Evolutionary conservation across 805 yeast genomes (phyloP).

Genomic region (Candida vaughaniae): DNA sequence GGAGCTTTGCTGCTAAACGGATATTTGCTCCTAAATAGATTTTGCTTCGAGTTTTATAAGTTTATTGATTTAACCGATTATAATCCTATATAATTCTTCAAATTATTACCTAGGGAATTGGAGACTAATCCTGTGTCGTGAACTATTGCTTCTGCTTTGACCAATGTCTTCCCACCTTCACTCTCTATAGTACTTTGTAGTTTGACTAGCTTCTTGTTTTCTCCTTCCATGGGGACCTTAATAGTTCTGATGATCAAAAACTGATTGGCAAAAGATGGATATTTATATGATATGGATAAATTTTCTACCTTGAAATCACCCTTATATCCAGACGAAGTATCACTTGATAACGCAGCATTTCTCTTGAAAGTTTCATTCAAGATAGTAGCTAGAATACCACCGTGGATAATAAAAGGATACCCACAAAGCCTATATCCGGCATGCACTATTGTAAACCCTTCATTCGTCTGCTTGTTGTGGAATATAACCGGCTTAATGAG

Average conservation of each 20-base stretch:
- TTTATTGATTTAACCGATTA: no score
- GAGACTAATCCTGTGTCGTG: conserved; percentile 28
- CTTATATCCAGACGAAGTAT: conserved; percentile 33
- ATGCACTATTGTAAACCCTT: conserved; percentile 68
- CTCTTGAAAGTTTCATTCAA: conserved; percentile 74
- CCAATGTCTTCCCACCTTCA: conserved; percentile 53
- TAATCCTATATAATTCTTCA: no score
- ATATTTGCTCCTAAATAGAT: no score
- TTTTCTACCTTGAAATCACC: conserved; percentile 50
- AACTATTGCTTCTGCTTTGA: conserved; percentile 54
- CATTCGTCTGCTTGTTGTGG: conserved; percentile 52
- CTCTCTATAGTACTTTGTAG: conserved; percentile 56
- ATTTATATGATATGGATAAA: conserved; percentile 53
- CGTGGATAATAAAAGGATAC: conserved; percentile 84
- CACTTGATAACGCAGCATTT: conserved; percentile 41
- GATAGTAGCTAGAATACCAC: conserved; percentile 81
- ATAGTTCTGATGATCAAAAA: conserved; percentile 64
- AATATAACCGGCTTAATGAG: conserved; percentile 71
- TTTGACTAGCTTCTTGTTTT: conserved; percentile 30
- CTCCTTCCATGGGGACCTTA: conserved; percentile 25
- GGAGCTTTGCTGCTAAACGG: no score
- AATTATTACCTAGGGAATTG: neutral
- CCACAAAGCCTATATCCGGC: conserved; percentile 80
- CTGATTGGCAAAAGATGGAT: conserved; percentile 78
- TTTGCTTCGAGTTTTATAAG: no score